A percentile compares a stretch with the other conserved stretches of the same genome.
phyloP scores from a whole-genome alignment of 2,329 filamentous ascomycete genomes.

The Metarhizium guizhouense region DNA sequence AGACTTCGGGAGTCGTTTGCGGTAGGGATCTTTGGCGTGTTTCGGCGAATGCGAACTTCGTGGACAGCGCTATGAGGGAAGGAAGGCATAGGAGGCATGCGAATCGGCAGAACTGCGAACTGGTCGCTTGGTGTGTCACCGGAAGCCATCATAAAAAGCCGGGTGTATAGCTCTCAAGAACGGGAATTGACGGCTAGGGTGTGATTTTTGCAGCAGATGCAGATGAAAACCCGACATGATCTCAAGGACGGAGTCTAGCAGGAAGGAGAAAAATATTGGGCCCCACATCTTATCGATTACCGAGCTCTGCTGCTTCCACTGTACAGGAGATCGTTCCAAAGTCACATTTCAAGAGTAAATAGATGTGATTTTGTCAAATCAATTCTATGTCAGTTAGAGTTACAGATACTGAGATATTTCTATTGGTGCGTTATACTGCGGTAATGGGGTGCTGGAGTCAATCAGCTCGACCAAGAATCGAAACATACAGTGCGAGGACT shows the following conservation, averaged over 20 bases:
- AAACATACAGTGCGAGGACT: no score
- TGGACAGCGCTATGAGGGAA: constrained; percentile 59
- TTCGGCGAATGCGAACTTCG: constrained; percentile 78
- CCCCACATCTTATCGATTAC: constrained; percentile 4
- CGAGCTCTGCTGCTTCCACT: no score
- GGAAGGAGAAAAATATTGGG: not conserved
- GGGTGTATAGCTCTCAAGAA: not conserved
- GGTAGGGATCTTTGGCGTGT: constrained; percentile 70
- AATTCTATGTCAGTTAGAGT: no score
- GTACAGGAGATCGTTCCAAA: no score
- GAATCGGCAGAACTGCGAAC: constrained; percentile 62
- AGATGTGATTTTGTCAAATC: no score
- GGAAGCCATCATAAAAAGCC: constrained; percentile 17
- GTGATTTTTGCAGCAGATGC: not conserved
- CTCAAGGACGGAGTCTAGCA: not conserved
- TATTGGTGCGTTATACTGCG: no score
- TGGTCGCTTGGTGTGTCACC: constrained; percentile 31
- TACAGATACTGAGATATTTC: no score
- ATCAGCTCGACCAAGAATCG: no score
- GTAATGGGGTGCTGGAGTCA: no score
- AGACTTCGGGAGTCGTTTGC: constrained; percentile 68
- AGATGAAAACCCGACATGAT: no score
- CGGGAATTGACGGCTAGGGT: not conserved
- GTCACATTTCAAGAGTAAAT: no score
- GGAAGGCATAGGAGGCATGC: constrained; percentile 53